Base-by-base conservation (phyloP, 768 basidiomycete genomes). In the Saitozyma sp. region DNA sequence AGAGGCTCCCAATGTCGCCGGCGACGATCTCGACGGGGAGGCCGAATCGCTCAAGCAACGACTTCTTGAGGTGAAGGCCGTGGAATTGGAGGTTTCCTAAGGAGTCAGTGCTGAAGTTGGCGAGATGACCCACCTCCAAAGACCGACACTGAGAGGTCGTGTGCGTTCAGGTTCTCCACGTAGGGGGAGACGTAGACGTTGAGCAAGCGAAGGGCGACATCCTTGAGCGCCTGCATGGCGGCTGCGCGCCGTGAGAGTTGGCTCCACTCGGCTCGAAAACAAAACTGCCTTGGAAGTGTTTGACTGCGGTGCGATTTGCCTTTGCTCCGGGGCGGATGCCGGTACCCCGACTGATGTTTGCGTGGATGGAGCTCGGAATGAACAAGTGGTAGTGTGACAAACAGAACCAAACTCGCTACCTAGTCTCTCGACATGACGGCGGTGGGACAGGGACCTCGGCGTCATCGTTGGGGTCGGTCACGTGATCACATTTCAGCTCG, bases 21-120 rank as follows among this genome's bases (percentile, higher is more conserved):
- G 97, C 92, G 10, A 90, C 82, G 10, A 99, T 92, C 82, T 98
- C 94, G 0, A 99, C 87, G 0, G 96, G 96, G 19, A 99, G 83
- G 61, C 92, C 85, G 78, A 98, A 96, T 78, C 95, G 92, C 80
- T 98, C 96, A 54, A 99, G 82, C 0, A 90, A 92, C 50, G 90
- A 89, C 80, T 88, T 92, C 82, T 95, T 98, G 68, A 99, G 84
- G 57, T 88, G 88, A 54, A 99, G 80, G 70, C 90, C 89, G 38
- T 86, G 84, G 56, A 96, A 83, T 8, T 73, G 65, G 56, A 77
- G 63, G 45, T 74, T 66, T n/a, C 75, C 74, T 74, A 53, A 2
- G 3, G 8, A 41, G 58, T 60, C 10, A 63, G 53, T 42, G 29
- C n/a, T 41, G 29, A 54, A 17, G 42, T 54, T 54, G 46, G 45